Percentiles rank a stretch among this genome's conserved stretches.
phyloP scores from a whole-genome alignment of 345 rosid genomes.

The Heritiera littoralis region DNA sequence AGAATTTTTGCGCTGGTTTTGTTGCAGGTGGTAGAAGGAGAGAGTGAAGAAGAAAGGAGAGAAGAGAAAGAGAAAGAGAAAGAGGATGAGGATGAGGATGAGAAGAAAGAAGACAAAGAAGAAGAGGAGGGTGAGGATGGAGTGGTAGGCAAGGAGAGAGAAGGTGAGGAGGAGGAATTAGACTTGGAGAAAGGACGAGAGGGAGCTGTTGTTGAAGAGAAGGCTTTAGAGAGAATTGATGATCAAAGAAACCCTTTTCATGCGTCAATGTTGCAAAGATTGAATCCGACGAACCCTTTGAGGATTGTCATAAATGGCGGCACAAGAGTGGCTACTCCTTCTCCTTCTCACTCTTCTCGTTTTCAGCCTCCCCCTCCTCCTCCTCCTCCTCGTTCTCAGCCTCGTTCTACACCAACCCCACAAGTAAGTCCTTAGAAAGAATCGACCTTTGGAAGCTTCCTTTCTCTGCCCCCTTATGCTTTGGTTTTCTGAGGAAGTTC shows the following conservation, averaged over 20 bases:
- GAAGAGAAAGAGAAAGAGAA: slow-evolving; percentile 13
- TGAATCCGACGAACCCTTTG: slow-evolving; percentile 84
- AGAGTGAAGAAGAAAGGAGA: slow-evolving; percentile 29
- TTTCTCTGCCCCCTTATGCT: background rate
- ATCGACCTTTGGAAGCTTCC: background rate
- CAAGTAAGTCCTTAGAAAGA: slow-evolving; percentile 48
- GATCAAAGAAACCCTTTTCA: slow-evolving; percentile 32
- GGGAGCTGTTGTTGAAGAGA: slow-evolving; percentile 28
- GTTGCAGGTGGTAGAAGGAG: slow-evolving; percentile 49
- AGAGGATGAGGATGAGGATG: slow-evolving; percentile 16
- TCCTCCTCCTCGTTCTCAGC: slow-evolving; percentile 34
- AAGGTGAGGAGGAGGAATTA: background rate
- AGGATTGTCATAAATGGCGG: slow-evolving; percentile 56
- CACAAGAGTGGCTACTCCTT: slow-evolving; percentile 55
- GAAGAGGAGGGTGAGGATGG: background rate
- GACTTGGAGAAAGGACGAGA: slow-evolving; percentile 51
- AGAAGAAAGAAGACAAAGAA: slow-evolving; percentile 18
- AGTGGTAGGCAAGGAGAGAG: background rate
- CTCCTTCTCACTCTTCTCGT: slow-evolving; percentile 43
- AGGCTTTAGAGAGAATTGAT: slow-evolving; percentile 26
- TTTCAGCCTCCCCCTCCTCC: slow-evolving; percentile 31
- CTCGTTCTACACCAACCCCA: slow-evolving; percentile 83
- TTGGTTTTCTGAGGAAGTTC: background rate
- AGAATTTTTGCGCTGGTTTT: background rate
- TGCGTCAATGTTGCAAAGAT: slow-evolving; percentile 61